Evolutionary conservation across 768 basidiomycete species (phyloP).

Genomic region (Leccinum sublutescens): DNA sequence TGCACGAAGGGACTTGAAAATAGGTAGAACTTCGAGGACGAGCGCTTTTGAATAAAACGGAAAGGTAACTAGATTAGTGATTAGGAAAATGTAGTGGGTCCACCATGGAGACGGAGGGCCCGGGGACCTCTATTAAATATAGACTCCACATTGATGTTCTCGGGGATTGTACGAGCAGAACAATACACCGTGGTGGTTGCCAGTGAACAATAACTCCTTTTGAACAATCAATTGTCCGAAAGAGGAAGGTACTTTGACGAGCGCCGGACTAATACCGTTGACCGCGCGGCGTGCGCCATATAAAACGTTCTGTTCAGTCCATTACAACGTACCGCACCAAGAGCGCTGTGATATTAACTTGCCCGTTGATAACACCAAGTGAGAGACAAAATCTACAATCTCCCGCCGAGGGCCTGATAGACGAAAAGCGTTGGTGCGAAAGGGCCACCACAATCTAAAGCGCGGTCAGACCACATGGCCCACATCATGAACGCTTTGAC

Average conservation of each 20-base stretch:
- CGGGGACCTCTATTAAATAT: constrained; percentile 15
- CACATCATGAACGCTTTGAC: neutral
- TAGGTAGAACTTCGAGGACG: neutral
- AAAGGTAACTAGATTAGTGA: constrained; percentile 10
- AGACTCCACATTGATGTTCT: constrained; percentile 3
- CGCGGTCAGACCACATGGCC: neutral
- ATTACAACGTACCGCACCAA: neutral
- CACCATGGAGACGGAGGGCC: constrained; percentile 21
- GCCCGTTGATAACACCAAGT: neutral
- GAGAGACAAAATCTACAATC: neutral
- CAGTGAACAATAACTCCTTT: constrained; percentile 13
- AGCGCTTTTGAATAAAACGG: neutral
- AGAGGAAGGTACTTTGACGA: constrained; percentile 21
- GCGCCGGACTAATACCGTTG: neutral
- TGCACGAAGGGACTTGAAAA: neutral
- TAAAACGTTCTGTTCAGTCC: neutral
- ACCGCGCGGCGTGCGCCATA: no score
- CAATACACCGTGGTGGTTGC: constrained; percentile 17
- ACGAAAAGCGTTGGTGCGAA: neutral
- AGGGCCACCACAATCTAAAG: no score
- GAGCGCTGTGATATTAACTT: neutral
- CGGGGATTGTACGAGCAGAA: constrained; percentile 8
- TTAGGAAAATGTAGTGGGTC: constrained; percentile 10
- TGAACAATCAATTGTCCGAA: constrained; percentile 19
- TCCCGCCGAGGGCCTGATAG: neutral